A percentile compares a stretch with the other conserved stretches of the same genome.
Evolutionary conservation across 192 early-diverging fungal genomes (phyloP).

Genomic region (Pilaira anomala): DNA sequence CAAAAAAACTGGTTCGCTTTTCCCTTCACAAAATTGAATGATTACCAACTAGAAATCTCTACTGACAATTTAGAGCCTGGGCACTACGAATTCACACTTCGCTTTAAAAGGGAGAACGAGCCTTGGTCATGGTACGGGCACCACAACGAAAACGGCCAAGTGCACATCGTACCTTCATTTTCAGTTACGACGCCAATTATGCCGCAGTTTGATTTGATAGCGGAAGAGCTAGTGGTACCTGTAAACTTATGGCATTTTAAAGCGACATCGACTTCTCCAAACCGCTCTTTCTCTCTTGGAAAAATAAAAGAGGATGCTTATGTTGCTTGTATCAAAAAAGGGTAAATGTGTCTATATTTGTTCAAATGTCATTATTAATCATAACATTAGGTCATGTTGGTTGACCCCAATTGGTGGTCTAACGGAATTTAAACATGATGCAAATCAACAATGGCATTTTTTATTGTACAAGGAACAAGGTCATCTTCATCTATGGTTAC

Average conservation of each 20-base stretch:
- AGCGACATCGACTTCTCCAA: neutral
- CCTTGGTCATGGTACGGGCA: conserved; percentile 1
- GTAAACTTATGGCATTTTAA: conserved; percentile 3
- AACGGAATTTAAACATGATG: neutral
- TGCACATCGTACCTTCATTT: neutral
- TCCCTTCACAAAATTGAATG: neutral
- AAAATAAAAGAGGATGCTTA: neutral
- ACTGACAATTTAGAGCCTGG: neutral
- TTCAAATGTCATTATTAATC: neutral
- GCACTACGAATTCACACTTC: conserved; percentile 10
- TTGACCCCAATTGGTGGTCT: conserved; percentile 4
- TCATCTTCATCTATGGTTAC: conserved; percentile 10
- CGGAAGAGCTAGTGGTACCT: neutral
- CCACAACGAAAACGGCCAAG: conserved; percentile 1
- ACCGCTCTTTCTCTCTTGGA: neutral
- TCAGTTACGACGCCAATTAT: neutral
- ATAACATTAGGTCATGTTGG: conserved; percentile 6
- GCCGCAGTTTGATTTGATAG: conserved; percentile 5
- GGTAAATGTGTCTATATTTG: neutral
- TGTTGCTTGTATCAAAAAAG: conserved; percentile 3
- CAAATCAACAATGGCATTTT: conserved; percentile 12
- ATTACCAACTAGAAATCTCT: neutral
- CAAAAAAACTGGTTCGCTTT: neutral
- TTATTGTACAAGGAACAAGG: conserved; percentile 4
- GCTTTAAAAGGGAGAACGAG: neutral